A percentile compares a stretch with the other conserved stretches of the same genome.
Evolutionary conservation across 164 flowering plant genomes (phyloP).

Genomic region (Malania oleifera): DNA sequence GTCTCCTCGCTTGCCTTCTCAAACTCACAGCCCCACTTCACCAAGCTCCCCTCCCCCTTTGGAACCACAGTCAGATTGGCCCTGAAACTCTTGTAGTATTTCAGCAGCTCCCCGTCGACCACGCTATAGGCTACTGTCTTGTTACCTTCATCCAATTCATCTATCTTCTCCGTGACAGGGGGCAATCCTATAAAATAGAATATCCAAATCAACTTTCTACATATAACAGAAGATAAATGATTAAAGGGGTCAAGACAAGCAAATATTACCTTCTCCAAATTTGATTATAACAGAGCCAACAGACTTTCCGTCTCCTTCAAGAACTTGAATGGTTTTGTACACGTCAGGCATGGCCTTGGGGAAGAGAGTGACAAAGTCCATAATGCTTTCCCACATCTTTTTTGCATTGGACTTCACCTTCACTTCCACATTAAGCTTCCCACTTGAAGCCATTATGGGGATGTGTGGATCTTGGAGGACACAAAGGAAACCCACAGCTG

Average conservation of each 20-base stretch:
- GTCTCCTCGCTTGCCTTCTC: conserved; percentile 47
- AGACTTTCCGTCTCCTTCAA: conserved; percentile 78
- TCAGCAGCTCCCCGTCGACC: conserved; percentile 56
- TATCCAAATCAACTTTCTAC: background rate
- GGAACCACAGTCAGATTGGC: conserved; percentile 24
- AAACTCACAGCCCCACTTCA: conserved; percentile 55
- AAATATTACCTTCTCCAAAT: conserved; percentile 47
- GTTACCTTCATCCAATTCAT: conserved; percentile 41
- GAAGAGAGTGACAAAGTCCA: conserved; percentile 49
- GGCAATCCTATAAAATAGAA: conserved; percentile 26
- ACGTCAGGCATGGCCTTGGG: conserved; percentile 62
- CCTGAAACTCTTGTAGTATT: conserved; percentile 54
- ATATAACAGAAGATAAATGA: background rate
- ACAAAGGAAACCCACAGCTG: background rate
- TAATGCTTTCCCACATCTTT: conserved; percentile 50
- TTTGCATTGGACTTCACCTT: conserved; percentile 55
- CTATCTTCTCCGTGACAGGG: conserved; percentile 42
- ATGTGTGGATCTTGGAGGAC: too few relatives aligned
- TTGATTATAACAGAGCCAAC: conserved; percentile 54
- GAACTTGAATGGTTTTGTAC: conserved; percentile 60
- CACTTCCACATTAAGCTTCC: conserved; percentile 53
- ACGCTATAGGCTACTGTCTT: conserved; percentile 39
- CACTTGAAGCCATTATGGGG: conserved; percentile 21
- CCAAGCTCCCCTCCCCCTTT: conserved; percentile 46
- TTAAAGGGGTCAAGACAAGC: background rate